Conservation (phyloP, 2,329 filamentous ascomycete genomes). For the Rhynchosporium graminicola region DNA sequence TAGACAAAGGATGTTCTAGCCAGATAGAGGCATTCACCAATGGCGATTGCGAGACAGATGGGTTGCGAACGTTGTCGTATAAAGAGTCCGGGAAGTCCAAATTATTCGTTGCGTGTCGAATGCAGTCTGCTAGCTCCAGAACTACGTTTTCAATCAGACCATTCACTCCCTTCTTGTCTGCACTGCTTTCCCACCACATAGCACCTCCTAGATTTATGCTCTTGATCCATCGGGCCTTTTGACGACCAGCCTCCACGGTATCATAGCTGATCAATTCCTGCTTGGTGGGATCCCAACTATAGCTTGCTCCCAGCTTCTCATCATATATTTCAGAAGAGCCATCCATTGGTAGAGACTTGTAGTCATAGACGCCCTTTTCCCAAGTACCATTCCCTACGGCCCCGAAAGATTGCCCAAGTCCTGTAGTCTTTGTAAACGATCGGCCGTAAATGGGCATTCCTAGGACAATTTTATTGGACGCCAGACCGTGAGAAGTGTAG, state of each 20-base stretch:
- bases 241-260: conserved; percentile 29
- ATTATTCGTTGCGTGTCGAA: background rate
- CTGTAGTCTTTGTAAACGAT: conserved; percentile 62
- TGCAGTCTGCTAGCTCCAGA: background rate
- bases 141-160: conserved; percentile 57
- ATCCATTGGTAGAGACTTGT: conserved; percentile 68
- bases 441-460: conserved; percentile 82
- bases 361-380: conserved; percentile 67
- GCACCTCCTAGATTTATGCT: conserved; percentile 61
- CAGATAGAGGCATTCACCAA: background rate
- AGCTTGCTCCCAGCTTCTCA: conserved; percentile 60
- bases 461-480: conserved; percentile 66
- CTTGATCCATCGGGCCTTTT: conserved; percentile 15
- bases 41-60: background rate
- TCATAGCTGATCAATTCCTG: conserved; percentile 71
- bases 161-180: conserved; percentile 58
- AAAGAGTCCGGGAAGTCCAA: background rate
- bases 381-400: conserved; percentile 46
- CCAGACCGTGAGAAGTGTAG: conserved; percentile 64
- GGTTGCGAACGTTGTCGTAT: conserved; percentile 4
- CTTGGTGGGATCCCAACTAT: conserved; percentile 62
- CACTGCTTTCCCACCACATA: conserved; percentile 84
- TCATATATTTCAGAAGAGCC: conserved; percentile 61
- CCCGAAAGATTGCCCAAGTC: conserved; percentile 61
- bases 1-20: too few relatives aligned